These are phyloP conservation scores for Nannochloropsis gaditana DNA, from an alignment of 108 stramenopile species.

Conservation along the genomic window DNA sequence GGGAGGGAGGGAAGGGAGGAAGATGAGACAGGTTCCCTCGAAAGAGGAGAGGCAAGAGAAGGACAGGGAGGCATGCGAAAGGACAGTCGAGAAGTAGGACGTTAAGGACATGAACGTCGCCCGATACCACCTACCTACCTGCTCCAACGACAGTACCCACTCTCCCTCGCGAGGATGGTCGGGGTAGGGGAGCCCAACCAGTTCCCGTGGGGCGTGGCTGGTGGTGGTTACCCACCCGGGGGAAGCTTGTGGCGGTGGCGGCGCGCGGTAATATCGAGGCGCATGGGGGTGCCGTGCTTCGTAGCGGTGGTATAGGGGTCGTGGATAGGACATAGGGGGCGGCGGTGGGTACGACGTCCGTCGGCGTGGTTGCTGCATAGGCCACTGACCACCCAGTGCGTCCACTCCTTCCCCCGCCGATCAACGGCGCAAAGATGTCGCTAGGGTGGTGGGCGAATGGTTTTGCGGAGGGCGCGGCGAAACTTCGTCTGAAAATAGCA, in stretches of 20 bases:
- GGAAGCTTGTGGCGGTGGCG: conserved; percentile 14
- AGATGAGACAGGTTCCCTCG: not conserved
- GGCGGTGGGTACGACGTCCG: not conserved
- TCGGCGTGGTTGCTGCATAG: not conserved
- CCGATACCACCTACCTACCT: not conserved
- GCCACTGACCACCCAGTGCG: not conserved
- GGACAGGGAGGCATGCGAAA: no score
- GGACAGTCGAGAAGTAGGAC: no score
- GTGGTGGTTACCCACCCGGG: not conserved
- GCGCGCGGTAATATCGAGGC: not conserved
- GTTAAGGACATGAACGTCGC: no score
- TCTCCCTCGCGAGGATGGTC: not conserved
- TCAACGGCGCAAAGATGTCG: not conserved
- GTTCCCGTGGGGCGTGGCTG: not conserved
- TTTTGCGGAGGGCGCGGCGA: no score
- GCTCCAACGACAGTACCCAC: not conserved
- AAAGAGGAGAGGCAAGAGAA: no score
- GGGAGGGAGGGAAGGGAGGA: not conserved
- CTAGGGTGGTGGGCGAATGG: not conserved
- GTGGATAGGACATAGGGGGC: not conserved
- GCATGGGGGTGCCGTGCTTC: no score
- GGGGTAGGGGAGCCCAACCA: not conserved
- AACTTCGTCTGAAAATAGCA: no score
- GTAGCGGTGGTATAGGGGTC: not conserved
- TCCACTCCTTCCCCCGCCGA: not conserved